Base-by-base conservation (phyloP, 2,329 filamentous ascomycete genomes). In the Talaromyces marneffei region DNA sequence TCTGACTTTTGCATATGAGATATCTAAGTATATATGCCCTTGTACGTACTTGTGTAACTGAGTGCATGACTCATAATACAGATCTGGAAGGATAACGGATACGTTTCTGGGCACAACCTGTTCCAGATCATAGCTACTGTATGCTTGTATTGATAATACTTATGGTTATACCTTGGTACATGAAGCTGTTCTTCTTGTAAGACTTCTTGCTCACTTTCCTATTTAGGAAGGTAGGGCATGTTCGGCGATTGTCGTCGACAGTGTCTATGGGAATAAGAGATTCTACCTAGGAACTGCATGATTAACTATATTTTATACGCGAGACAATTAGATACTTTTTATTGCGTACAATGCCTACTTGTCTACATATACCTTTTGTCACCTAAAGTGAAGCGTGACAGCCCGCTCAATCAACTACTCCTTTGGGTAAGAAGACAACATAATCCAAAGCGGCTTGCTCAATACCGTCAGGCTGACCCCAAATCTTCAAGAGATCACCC, bases 381-480 rank as follows among this genome's bases (percentile, higher is more conserved):
- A 1, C 37, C n/a, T n/a, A 39, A 39, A n/a, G n/a, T n/a, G 12
- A 16, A 2, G 33, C 4, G 4, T 37, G 23, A 23, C 9, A 12
- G 18, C n/a, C n/a, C n/a, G n/a, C n/a, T 29, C 14, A 87, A 70
- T 87, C 85, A 12, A 85, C 75, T 18, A 83, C 71, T 0, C 84
- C 85, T 3, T 72, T 67, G 0, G 87, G 87, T 62, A 90, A 68
- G 53, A 90, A 73, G 3, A 81, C 80, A 40, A 90, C 72, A 71
- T 90, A 90, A 73, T 90, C 87, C 63, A 90, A 59, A 4, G 87
- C 85, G 57, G 87, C 87, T 8, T 79, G 79, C 74, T 90, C 87
- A 31, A 77, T 74, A 0, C 86, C 86, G 70, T 87, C 77, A 0
- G 87, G 80, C 33, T 67, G 75, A 0, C 86, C 85, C 2, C 83